A percentile compares a stretch with the other conserved stretches of the same genome.
Conservation (phyloP, 768 basidiomycete species). For the Mycena rebaudengoi region DNA sequence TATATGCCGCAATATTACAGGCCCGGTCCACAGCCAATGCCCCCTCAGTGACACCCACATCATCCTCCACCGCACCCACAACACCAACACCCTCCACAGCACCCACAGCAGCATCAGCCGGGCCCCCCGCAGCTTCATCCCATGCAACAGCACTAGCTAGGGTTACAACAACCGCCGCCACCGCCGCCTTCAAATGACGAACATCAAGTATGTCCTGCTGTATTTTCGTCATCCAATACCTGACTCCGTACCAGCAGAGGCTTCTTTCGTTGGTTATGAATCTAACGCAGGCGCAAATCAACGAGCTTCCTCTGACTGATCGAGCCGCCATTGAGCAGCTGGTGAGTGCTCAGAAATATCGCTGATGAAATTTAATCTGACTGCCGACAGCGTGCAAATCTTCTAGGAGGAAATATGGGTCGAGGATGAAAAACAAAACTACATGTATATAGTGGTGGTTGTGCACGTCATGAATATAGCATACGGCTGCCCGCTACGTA, state of each 20-base stretch:
- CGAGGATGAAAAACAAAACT: background rate
- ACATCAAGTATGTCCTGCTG: constrained; percentile 29
- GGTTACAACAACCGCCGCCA: no score
- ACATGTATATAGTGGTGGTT: no score
- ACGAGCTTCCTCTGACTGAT: constrained; percentile 44
- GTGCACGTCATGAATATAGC: no score
- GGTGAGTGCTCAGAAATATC: background rate
- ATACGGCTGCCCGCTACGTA: no score
- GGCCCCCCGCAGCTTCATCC: constrained; percentile 38
- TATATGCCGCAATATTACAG: constrained; percentile 46
- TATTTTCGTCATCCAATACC: constrained; percentile 37
- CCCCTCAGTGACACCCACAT: constrained; percentile 38
- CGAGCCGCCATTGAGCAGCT: constrained; percentile 27
- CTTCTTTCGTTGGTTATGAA: constrained; percentile 40
- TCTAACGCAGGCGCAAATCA: constrained; percentile 62
- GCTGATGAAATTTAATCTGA: background rate
- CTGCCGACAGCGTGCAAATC: background rate
- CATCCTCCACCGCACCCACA: constrained; percentile 36
- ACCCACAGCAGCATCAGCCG: constrained; percentile 30
- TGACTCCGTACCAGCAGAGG: constrained; percentile 44
- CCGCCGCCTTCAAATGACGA: no score
- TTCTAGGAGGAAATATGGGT: background rate
- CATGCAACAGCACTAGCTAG: constrained; percentile 30
- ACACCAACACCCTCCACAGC: constrained; percentile 36
- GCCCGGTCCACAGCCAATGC: background rate